Base-by-base conservation (phyloP, 345 rosid species). In the Sonneratia caseolaris region DNA sequence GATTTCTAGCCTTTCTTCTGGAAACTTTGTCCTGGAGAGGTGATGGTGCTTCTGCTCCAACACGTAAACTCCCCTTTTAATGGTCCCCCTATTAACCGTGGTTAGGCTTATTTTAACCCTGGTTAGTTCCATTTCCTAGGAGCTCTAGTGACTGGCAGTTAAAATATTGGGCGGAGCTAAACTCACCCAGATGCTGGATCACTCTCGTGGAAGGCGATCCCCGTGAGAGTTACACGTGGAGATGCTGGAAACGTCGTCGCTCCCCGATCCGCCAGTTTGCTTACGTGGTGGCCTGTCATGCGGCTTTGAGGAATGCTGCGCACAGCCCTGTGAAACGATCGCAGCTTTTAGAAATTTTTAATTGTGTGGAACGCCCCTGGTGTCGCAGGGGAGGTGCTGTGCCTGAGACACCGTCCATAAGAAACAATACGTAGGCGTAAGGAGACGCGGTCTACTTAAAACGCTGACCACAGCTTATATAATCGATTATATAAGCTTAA, bases 31-130 rank as follows among this genome's bases (percentile, higher is more conserved):
- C 37, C 14, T 0, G 7, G 66, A 27, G 66, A 22, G 66, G 3
- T 62, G 66, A 62, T 27, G 66, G 38, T 62, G 38, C 38, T 24
- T 14, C 13, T 62, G 19, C 13, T 38, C 19, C 19, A 37, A 27
- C 27, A 62, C 9, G 66, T 62, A 62, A 62, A 62, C 66, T 12
- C 4, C 66, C 66, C 66, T 62, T 62, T 62, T 62, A 62, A 62
- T 10, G 65, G 27, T n/a, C 16, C 14, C 38, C 1, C 37, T 22
- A 21, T 27, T 35, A 62, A 62, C 66, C 38, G 66, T 62, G 38
- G 66, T 62, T 62, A 24, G 66, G 18, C 18, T 62, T 62, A 35
- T 62, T 62, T 62, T 62, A 62, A 62, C 66, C 66, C 3, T 35
- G 38, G 66, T 32, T 62, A 62, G 66, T 35, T 35, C 38, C 38